Conservation (phyloP, 805 yeast genomes). For the Schizosaccharomyces lindneri region DNA sequence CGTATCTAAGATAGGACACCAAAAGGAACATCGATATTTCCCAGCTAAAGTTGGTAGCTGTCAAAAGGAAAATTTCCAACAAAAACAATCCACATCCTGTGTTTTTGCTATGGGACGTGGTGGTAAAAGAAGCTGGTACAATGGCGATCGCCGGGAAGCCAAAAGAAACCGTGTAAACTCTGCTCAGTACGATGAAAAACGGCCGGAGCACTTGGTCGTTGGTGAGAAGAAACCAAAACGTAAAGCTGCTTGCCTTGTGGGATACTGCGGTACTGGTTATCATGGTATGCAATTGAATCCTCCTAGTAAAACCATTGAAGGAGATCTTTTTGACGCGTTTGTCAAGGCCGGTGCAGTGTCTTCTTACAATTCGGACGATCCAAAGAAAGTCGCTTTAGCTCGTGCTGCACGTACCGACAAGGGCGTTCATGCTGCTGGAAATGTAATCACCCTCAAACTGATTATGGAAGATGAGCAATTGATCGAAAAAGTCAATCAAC, state of each 20-base stretch:
- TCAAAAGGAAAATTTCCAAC: neutral
- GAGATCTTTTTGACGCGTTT: conserved; percentile 62
- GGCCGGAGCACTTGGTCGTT: neutral
- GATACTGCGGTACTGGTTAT: conserved; percentile 90
- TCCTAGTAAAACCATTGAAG: conserved; percentile 71
- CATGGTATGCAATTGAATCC: conserved; percentile 92
- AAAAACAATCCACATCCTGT: neutral
- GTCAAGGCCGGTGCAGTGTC: conserved; percentile 73
- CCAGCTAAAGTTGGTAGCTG: no score
- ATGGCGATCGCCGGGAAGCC: neutral
- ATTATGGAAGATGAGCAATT: conserved; percentile 62
- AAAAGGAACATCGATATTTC: no score
- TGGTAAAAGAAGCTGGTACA: neutral
- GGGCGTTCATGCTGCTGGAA: conserved; percentile 95
- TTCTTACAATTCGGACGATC: conserved; percentile 62
- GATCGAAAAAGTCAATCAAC: conserved; percentile 42
- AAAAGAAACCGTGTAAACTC: neutral
- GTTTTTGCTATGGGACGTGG: neutral
- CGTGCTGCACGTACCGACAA: conserved; percentile 55
- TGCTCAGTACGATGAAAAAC: neutral
- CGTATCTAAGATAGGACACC: no score
- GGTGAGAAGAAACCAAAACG: conserved; percentile 24
- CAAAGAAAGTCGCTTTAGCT: conserved; percentile 53
- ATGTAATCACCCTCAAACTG: conserved; percentile 61
- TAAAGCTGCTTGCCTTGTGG: conserved; percentile 73